Evolutionary conservation across 1,139 yeast species (phyloP), one percentile per base, ranked within the genome.

Genomic region (Pichia sp.): DNA sequence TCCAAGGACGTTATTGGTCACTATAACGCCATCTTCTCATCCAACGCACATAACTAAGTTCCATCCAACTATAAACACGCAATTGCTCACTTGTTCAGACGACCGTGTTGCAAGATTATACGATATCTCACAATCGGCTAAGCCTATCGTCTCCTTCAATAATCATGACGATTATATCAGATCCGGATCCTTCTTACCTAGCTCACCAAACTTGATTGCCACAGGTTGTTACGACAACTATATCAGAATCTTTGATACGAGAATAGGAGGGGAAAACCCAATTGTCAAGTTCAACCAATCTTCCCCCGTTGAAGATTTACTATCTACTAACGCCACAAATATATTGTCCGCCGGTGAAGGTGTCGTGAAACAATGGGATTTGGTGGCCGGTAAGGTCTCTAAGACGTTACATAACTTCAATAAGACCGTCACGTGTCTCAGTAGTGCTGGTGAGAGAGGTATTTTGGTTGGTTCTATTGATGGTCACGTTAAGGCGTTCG

Each of bases 401-500:
- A 71, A 72, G 49, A 77, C 78, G 43, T 64, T 86, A 49, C 69
- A 74, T 37, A 88, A 87, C 56, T 93, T 91, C 65, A 91, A 91
- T 47, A 91, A 91, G 59, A 83, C 96, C 1, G 96, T 91, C 26
- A 87, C 96, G 17, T 77, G 91, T 42, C 65, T 88, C 46, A 77
- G 80, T 47, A 72, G 80, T 50, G 73, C 81, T 4, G 78, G 76
- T 32, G 77, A 77, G 45, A 69, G 78, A 34, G 94, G 95, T 10
- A 66, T 91, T 35, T 62, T 91, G 34, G 96, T 94, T 8, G 96
- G 97, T 17, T 88, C 96, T 0, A 67, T 91, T 42, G 98, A 91
- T 60, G 98, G 98, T 14, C 98, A 91, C 59, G 96, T 91, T 40
- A 91, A 91, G 60, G 87, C 88, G 32, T 85, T 91, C 58, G 97